Evolutionary conservation across 495 filamentous ascomycete genomes (phyloP), one percentile per base, ranked within the genome.

Genomic region (Penicillium antarcticum): DNA sequence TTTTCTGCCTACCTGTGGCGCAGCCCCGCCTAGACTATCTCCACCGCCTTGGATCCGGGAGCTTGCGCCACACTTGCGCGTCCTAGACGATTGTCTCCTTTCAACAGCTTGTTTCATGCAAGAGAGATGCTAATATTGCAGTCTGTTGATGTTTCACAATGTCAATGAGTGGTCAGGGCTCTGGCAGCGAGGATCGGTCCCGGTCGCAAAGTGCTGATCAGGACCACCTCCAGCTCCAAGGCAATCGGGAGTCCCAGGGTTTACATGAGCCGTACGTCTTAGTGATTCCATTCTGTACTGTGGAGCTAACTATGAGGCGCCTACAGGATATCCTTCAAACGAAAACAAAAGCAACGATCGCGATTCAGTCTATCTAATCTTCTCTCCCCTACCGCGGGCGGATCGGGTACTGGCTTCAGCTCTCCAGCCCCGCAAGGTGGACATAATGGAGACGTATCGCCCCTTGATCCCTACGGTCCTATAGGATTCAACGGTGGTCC

Each of bases 321-420:
- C 9, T 45, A 61, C 51, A 87, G 88, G 3, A 77, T 91, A 44
- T 83, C 86, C 14, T 96, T 96, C 74, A 94, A 95, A 73, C 85
- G 87, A 57, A 91, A 89, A 62, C 82, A 83, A 57, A 91, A 90
- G 58, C 79, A 78, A 61, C 75, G 56, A 56, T 77, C 64, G 43
- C 71, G 65, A 63, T 87, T 75, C 66, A 84, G 66, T 52, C 69
- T 80, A 62, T 79, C 77, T 53, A 82, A 58, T 58, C 83, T 83
- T 70, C 81, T 75, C 50, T 74, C 81, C 38, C 64, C 56, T 45
- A 64, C 50, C 53, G 57, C 60, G 24, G 44, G 61, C 49, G 60
- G 60, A 55, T 65, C 61, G 39, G 52, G 60, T 19, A 53, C 57
- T 40, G 40, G 51, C 16, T 61, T 63, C 45, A 51, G 57, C 18